A percentile compares a stretch with the other conserved stretches of the same genome.
Conservation (phyloP, 768 basidiomycete genomes). For the Leucocoprinus leucothites region DNA sequence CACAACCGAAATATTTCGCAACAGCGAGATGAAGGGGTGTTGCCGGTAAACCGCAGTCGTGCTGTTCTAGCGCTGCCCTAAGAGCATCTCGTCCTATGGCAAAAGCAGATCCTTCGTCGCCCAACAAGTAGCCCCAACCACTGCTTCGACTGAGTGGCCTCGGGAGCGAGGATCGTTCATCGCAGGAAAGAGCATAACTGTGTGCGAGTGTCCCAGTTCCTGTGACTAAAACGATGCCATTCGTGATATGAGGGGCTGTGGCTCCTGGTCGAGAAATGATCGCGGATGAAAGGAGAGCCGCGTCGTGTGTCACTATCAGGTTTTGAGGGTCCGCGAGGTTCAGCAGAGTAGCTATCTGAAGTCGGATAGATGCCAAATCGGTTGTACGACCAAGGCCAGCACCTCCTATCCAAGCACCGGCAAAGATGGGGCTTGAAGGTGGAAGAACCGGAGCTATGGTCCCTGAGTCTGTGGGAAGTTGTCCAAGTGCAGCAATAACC, state of each 20-base stretch:
- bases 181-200: conserved; percentile 17
- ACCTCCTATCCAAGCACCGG: conserved; percentile 24
- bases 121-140: conserved; percentile 26
- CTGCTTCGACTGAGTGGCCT: conserved; percentile 18
- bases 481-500: conserved; percentile 14
- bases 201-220: conserved; percentile 25
- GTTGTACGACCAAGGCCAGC: conserved; percentile 22
- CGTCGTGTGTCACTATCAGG: conserved; percentile 23
- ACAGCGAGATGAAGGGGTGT: conserved; percentile 19
- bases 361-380: conserved; percentile 18
- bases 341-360: conserved; percentile 15
- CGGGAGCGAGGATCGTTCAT: conserved; percentile 12
- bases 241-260: conserved; percentile 13
- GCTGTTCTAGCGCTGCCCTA: conserved; percentile 16
- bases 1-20: conserved; percentile 19
- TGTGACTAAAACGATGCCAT: conserved; percentile 20
- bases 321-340: conserved; percentile 14
- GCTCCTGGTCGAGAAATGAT: conserved; percentile 12
- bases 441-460: conserved; percentile 5
- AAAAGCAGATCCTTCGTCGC: conserved; percentile 25
- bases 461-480: conserved; percentile 4
- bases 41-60: conserved; percentile 17
- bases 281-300: conserved; percentile 24
- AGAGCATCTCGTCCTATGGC: conserved; percentile 23
- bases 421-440: conserved; percentile 13